Evolutionary conservation across 257 asterid genomes (phyloP).

Genomic region (Ilex aquifolium): DNA sequence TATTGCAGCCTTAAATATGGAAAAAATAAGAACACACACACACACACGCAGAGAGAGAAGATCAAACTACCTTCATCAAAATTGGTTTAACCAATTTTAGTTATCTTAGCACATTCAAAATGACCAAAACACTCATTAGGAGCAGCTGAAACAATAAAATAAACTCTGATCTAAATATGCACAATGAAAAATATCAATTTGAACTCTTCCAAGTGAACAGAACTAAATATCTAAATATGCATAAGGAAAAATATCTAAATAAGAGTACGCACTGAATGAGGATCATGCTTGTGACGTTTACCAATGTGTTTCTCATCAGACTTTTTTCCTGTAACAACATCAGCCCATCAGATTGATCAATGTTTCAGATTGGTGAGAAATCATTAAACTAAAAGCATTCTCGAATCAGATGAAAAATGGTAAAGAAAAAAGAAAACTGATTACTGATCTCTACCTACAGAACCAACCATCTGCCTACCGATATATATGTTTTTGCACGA

Average conservation of each 20-base stretch:
- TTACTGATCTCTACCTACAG: neutral
- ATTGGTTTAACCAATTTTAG: no score
- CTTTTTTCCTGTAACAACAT: constrained; percentile 49
- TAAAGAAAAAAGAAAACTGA: no score
- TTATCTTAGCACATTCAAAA: no score
- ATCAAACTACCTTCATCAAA: no score
- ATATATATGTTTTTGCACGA: neutral
- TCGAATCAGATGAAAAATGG: neutral
- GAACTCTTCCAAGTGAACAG: neutral
- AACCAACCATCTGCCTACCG: neutral
- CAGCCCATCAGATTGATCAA: constrained; percentile 16
- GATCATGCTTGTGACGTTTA: constrained; percentile 42
- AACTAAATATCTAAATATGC: no score
- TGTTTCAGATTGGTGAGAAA: constrained; percentile 9
- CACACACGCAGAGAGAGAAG: no score
- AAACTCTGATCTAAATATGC: no score
- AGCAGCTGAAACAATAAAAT: neutral
- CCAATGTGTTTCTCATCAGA: constrained; percentile 52
- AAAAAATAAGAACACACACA: no score
- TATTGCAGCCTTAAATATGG: no score
- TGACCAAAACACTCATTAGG: neutral
- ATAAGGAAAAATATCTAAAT: neutral
- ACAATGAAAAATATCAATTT: neutral
- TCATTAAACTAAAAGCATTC: constrained; percentile 6
- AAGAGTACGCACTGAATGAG: constrained; percentile 43